These are phyloP conservation scores for Xerocomellus dryophilus DNA, from an alignment of 768 basidiomycete species.

Conservation along the genomic window DNA sequence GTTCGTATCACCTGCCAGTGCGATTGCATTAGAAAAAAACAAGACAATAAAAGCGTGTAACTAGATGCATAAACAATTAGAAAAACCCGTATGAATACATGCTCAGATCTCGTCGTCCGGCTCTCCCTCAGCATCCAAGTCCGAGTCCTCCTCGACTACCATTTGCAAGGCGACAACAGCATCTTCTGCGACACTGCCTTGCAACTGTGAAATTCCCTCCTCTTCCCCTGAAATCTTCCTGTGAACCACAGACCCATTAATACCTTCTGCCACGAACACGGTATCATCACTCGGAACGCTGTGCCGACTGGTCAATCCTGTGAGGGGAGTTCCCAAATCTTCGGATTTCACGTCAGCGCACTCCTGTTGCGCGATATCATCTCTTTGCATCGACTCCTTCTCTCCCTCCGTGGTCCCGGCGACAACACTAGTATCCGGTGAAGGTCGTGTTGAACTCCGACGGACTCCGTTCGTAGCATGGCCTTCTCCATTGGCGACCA, in stretches of 20 bases:
- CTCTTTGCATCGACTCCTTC: neutral
- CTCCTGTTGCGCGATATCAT: slow-evolving; percentile 8
- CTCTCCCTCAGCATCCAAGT: slow-evolving; percentile 42
- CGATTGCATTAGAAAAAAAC: too few relatives aligned
- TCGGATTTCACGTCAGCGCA: slow-evolving; percentile 47
- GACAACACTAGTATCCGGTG: neutral
- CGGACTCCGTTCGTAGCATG: slow-evolving; percentile 17
- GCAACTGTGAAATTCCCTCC: slow-evolving; percentile 10
- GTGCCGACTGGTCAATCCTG: slow-evolving; percentile 46
- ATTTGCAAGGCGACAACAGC: neutral
- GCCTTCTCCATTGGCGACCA: slow-evolving; percentile 15
- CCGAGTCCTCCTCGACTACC: slow-evolving; percentile 30
- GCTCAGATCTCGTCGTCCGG: slow-evolving; percentile 45
- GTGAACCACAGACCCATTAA: slow-evolving; percentile 27
- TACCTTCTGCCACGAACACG: slow-evolving; percentile 39
- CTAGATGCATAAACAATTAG: slow-evolving; percentile 25
- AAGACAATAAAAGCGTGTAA: slow-evolving; percentile 1
- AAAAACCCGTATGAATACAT: slow-evolving; percentile 22
- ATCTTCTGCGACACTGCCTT: slow-evolving; percentile 4
- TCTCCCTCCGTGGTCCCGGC: neutral
- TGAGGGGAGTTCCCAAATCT: slow-evolving; percentile 51
- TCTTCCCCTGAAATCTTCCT: slow-evolving; percentile 25
- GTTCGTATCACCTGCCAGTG: slow-evolving; percentile 24
- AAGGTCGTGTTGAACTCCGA: slow-evolving; percentile 1
- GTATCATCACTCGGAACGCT: slow-evolving; percentile 61